These are phyloP conservation scores for Aspergillus hortae DNA, from an alignment of 2,329 filamentous ascomycete genomes.

Conservation along the genomic window DNA sequence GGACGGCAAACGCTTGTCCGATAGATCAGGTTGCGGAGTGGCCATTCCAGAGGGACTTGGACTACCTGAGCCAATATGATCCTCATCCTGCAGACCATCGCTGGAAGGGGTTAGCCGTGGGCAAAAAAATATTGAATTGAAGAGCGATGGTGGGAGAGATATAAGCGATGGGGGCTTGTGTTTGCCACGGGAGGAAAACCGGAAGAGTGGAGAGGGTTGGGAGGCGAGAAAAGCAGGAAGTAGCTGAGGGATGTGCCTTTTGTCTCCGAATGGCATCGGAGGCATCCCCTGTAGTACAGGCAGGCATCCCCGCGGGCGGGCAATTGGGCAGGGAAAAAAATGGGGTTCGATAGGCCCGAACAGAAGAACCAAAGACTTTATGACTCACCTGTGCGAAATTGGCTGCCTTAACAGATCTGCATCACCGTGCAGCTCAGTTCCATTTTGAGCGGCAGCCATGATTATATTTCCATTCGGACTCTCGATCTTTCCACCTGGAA, in stretches of 20 bases:
- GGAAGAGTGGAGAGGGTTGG: background rate
- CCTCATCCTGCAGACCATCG: slow-evolving; percentile 36
- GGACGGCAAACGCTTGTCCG: slow-evolving; percentile 91
- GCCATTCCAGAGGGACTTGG: slow-evolving; percentile 87
- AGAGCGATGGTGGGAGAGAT: background rate
- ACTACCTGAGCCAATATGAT: slow-evolving; percentile 63
- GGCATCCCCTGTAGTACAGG: too few species aligned
- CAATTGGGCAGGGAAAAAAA: background rate
- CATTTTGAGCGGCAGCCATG: slow-evolving; percentile 45
- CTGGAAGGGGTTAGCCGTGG: slow-evolving; percentile 26
- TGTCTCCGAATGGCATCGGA: too few species aligned
- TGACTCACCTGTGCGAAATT: slow-evolving; percentile 56
- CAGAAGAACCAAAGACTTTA: slow-evolving; percentile 8
- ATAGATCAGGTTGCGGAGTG: slow-evolving; percentile 87
- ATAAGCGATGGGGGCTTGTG: background rate
- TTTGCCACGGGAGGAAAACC: slow-evolving; percentile 6
- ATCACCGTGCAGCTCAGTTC: slow-evolving; percentile 50
- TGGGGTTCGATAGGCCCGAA: background rate
- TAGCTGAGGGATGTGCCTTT: too few species aligned
- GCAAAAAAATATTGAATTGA: background rate
- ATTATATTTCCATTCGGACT: slow-evolving; percentile 36
- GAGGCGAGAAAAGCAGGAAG: too few species aligned
- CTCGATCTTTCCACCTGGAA: background rate
- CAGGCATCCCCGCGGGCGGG: too few species aligned
- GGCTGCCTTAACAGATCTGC: slow-evolving; percentile 58